Evolutionary conservation across 1,284 basidiomycete species (phyloP), one percentile per base, ranked within the genome.

Genomic region (Wolfiporia cocos): DNA sequence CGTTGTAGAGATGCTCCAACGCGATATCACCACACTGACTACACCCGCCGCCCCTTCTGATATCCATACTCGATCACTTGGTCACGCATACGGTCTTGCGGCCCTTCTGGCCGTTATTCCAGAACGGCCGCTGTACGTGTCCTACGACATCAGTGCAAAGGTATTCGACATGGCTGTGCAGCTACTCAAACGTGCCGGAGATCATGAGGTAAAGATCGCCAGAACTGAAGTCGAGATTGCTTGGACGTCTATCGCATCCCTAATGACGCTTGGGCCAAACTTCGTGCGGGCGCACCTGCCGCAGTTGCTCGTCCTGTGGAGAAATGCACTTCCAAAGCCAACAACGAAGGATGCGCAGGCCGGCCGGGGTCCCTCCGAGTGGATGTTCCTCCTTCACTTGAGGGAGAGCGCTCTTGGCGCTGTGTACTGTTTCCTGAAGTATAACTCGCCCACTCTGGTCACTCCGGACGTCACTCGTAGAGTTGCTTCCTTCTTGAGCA

Each of bases 281-380:
- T 97, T 98, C 54, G 91, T 97, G 37, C 81, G 91, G 24, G 79
- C 89, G 0, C 93, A 98, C 62, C 74, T 98, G 1, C 86, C 92
- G 0, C 93, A 97, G 55, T 71, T 99, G 5, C 76, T 99, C 20
- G 89, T 95, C 0, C 76, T 99, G 2, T 99, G 96, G 96, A 74
- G 95, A 26, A 99, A 99, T 54, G 93, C 96, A 2, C 72, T 99
- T 0, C 92, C 95, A 1, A 98, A 98, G 64, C 87, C 92, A 0
- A 91, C 91, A 0, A 86, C 75, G 53, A 95, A 95, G 62, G 95
- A 97, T 54, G 71, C 76, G 0, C 76, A 74, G 11, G 71, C 76
- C 0, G 78, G 81, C 14, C 73, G 92, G 17, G 80, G 80, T 24
- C 69, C 78, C 17, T 69, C 75, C 0, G 96, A 98, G 56, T 98